phyloP scores from a whole-genome alignment of 441 rosid genomes.

The Corymbia calophylla region DNA sequence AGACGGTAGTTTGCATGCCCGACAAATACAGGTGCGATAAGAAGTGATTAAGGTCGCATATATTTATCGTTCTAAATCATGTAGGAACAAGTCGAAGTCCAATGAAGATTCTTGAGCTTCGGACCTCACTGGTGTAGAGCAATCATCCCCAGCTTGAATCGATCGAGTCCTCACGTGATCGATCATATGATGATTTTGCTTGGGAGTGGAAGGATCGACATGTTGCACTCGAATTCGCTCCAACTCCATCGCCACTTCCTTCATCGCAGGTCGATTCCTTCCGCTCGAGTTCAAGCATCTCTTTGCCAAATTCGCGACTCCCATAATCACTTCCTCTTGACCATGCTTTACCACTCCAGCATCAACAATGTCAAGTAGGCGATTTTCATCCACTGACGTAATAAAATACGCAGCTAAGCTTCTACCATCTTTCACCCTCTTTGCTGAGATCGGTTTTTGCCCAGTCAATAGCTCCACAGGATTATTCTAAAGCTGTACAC shows the following conservation, averaged over 20 bases:
- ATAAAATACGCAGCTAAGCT: not conserved
- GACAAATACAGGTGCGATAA: not conserved
- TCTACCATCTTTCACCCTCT: not conserved
- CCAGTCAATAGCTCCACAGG: not conserved
- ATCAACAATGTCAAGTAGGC: not conserved
- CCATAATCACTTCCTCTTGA: not conserved
- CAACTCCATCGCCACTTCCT: not conserved
- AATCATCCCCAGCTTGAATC: not conserved
- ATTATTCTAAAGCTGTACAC: not conserved
- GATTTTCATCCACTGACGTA: not conserved
- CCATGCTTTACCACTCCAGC: not conserved
- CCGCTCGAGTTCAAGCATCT: not conserved
- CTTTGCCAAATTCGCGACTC: not conserved
- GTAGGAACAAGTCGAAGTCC: not conserved
- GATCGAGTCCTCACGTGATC: not conserved
- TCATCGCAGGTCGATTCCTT: not conserved
- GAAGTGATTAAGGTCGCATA: not conserved
- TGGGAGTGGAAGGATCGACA: not conserved
- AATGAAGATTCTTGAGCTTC: not conserved
- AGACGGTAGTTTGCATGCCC: not conserved
- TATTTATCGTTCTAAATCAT: not conserved
- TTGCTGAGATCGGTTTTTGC: not conserved
- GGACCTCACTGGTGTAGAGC: rapidly evolving
- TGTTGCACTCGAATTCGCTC: not conserved
- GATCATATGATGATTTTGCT: not conserved